These are phyloP conservation scores for Calocera viscosa DNA, from an alignment of 768 basidiomycete genomes.

Conservation along the genomic window DNA sequence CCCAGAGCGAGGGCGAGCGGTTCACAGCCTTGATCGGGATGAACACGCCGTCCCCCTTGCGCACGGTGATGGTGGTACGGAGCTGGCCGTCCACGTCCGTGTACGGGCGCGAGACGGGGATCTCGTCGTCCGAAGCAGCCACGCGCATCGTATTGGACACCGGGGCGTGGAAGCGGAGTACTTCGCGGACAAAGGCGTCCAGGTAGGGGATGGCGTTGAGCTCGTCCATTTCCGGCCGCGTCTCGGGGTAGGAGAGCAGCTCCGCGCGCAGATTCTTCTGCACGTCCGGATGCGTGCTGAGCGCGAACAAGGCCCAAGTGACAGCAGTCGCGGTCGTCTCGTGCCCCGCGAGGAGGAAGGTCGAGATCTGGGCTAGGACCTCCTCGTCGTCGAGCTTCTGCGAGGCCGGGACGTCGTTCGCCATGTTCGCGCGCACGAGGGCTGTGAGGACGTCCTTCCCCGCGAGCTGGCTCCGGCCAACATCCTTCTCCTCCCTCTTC, in stretches of 20 bases:
- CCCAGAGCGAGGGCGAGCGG: constrained; percentile 44
- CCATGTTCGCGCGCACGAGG: constrained; percentile 30
- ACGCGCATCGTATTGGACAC: constrained; percentile 34
- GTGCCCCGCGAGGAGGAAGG: constrained; percentile 26
- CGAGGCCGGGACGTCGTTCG: constrained; percentile 22
- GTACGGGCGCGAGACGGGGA: constrained; percentile 39
- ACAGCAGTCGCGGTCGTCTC: constrained; percentile 50
- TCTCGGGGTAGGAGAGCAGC: constrained; percentile 32
- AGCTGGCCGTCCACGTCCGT: constrained; percentile 26
- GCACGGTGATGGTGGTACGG: constrained; percentile 15
- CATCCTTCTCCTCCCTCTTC: constrained; percentile 20
- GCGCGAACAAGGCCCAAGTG: constrained; percentile 48
- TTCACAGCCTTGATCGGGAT: constrained; percentile 48
- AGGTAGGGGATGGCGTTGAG: constrained; percentile 55
- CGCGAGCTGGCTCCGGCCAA: constrained; percentile 15
- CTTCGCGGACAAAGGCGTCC: constrained; percentile 52
- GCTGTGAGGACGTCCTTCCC: constrained; percentile 28
- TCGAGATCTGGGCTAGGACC: constrained; percentile 20
- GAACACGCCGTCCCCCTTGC: constrained; percentile 30
- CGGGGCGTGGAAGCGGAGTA: constrained; percentile 43
- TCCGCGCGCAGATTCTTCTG: constrained; percentile 51
- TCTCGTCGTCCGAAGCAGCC: constrained; percentile 41
- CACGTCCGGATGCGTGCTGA: constrained; percentile 36
- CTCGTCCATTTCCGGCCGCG: constrained; percentile 56
- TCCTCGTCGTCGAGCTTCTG: constrained; percentile 28